Evolutionary conservation across 1,284 basidiomycete genomes (phyloP), one percentile per base, ranked within the genome.

Genomic region (Ustilago trichophora): DNA sequence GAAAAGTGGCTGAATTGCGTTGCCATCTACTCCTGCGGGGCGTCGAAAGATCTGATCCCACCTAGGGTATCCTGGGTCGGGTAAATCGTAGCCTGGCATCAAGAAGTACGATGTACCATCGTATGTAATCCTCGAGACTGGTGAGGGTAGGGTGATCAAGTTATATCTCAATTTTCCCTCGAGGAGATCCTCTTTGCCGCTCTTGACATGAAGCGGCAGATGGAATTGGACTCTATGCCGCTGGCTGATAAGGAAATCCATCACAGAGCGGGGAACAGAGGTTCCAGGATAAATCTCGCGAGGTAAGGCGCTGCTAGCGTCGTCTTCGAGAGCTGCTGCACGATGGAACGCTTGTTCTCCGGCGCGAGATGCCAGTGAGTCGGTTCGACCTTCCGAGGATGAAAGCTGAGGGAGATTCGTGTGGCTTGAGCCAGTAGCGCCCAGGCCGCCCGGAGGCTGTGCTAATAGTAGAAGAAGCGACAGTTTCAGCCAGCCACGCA

Each of bases 41-140:
- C 3, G 7, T 7, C 19, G 22, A 25, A 47, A 21, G 2, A 55
- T 2, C 7, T 25, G 7, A 4, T 16, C 9, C 52, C 52, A 55
- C 3, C 9, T 16, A 15, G 22, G 24, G 31, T 36, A 37, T 3
- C 11, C 0, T 13, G 40, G 43, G 26, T 37, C 10, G 5, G 7
- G n/a, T 6, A 26, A 43, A 27, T 40, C 12, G 13, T 3, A n/a
- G 8, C 16, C 37, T 10, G 52, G 38, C 3, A 21, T 19, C 10
- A 55, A 3, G 13, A 55, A 55, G 27, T 55, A 55, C 1, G 25
- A 31, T 8, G 38, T n/a, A 19, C 48, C 47, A 1, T 45, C 7
- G 13, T 40, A 40, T 6, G 2, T 12, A 13, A 29, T 25, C 13
- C 10, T 8, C 25, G 55, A 38, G n/a, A 38, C 42, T 1, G 6